Percentiles rank a stretch among this genome's conserved stretches.
Conservation (phyloP, 371 early-diverging fungal species). For the Phascolomyces articulosus region DNA sequence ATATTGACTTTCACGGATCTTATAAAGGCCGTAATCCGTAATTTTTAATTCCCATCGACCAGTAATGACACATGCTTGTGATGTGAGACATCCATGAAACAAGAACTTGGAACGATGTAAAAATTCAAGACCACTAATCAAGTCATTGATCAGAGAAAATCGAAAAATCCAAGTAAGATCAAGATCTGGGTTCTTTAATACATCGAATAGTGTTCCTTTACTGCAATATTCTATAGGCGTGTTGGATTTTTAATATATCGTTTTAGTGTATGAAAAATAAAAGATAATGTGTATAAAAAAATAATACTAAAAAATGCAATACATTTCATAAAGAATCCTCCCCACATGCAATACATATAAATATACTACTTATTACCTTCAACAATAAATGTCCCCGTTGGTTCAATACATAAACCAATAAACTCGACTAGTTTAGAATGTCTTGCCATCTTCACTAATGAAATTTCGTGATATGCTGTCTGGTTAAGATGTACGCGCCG, state of each 20-base stretch:
- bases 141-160: slow-evolving; percentile 54
- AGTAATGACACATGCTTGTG: slow-evolving; percentile 48
- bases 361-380: too few species aligned
- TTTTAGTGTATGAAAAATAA: too few species aligned
- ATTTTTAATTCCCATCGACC: slow-evolving; percentile 58
- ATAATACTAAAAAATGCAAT: too few species aligned
- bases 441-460: slow-evolving; percentile 29
- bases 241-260: too few species aligned
- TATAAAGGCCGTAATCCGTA: slow-evolving; percentile 44
- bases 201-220: slow-evolving; percentile 51
- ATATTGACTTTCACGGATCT: slow-evolving; percentile 33
- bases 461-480: slow-evolving; percentile 13
- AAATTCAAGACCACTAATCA: slow-evolving; percentile 51
- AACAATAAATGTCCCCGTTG: slow-evolving; percentile 41
- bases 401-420: slow-evolving; percentile 44
- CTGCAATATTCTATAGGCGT: slow-evolving; percentile 37
- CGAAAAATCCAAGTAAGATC: slow-evolving; percentile 58
- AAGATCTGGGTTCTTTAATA: slow-evolving; percentile 50
- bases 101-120: slow-evolving; percentile 53
- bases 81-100: slow-evolving; percentile 48
- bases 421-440: slow-evolving; percentile 49
- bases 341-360: too few species aligned
- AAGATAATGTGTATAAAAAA: too few species aligned
- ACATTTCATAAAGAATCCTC: too few species aligned
- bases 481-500: slow-evolving; percentile 18